Percentiles rank a stretch among this genome's conserved stretches.
Conservation (phyloP, 164 flowering plant genomes). For the Umbilicus rupestris region DNA sequence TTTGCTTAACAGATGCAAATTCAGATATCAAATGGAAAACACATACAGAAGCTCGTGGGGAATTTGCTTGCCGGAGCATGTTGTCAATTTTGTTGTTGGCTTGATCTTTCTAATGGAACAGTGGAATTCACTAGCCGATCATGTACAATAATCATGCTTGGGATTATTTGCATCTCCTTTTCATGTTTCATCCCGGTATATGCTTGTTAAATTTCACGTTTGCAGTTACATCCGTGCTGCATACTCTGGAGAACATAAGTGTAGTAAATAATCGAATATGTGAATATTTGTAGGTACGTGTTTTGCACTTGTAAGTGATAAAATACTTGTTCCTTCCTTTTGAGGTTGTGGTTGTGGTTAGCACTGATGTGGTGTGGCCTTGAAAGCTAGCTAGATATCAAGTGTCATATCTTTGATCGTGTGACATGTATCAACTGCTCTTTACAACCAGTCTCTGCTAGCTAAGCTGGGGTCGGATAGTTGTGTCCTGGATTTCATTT, state of each 20-base stretch:
- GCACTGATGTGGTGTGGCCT: background rate
- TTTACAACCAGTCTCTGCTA: background rate
- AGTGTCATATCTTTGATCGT: background rate
- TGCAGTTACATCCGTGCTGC: background rate
- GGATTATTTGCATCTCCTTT: background rate
- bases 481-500: background rate
- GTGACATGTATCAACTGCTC: background rate
- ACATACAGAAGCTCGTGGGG: background rate
- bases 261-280: background rate
- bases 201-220: background rate
- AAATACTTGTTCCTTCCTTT: no score
- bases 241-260: background rate
- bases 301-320: background rate
- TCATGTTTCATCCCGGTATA: background rate
- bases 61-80: background rate
- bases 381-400: background rate
- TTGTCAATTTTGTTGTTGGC: background rate
- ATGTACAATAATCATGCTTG: background rate
- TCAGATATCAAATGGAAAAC: background rate
- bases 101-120: background rate
- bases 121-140: background rate
- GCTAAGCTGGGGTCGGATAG: background rate
- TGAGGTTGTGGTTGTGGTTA: background rate
- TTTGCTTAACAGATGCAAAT: background rate
- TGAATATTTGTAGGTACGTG: conserved; percentile 1